Evolutionary conservation across 495 filamentous ascomycete genomes (phyloP).

Genomic region (Tuber indicum): DNA sequence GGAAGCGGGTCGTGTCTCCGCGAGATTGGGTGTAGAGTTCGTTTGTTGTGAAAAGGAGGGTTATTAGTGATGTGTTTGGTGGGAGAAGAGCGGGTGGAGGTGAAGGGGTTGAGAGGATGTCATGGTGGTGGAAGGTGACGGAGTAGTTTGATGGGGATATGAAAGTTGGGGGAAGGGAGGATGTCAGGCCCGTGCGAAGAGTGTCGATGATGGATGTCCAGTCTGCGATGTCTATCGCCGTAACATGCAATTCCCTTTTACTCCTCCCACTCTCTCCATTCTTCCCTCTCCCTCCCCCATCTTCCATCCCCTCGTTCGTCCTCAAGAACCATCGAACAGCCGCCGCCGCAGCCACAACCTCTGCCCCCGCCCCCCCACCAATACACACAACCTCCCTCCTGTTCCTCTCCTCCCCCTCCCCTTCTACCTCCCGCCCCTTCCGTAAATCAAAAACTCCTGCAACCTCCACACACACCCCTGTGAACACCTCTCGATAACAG

Average conservation of each 20-base stretch:
- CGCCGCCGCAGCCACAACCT: slow-evolving; percentile 68
- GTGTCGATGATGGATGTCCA: slow-evolving; percentile 59
- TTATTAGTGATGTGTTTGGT: slow-evolving; percentile 53
- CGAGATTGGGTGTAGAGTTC: slow-evolving; percentile 79
- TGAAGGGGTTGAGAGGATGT: slow-evolving; percentile 51
- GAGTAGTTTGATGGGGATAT: slow-evolving; percentile 44
- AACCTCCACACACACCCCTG: slow-evolving; percentile 47
- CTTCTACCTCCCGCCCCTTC: not conserved
- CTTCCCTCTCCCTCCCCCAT: slow-evolving; percentile 5
- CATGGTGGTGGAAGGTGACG: slow-evolving; percentile 53
- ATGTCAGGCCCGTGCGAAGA: slow-evolving; percentile 48
- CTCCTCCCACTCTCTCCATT: slow-evolving; percentile 8
- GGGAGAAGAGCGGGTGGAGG: slow-evolving; percentile 12
- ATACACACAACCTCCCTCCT: slow-evolving; percentile 56
- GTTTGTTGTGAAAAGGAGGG: slow-evolving; percentile 92
- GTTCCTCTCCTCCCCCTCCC: not conserved
- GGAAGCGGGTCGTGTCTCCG: slow-evolving; percentile 63
- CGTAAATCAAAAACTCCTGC: slow-evolving; percentile 36
- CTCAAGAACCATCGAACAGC: slow-evolving; percentile 49
- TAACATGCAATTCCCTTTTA: slow-evolving; percentile 49
- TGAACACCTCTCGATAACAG: slow-evolving; percentile 65
- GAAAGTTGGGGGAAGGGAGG: slow-evolving; percentile 45
- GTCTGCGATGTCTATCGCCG: slow-evolving; percentile 68
- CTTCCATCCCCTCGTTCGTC: not conserved
- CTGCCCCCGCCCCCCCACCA: slow-evolving; percentile 81